Percentiles rank a stretch among this genome's conserved stretches.
phyloP scores from a whole-genome alignment of 208 protist species.

The Tetramitus jugosus region DNA sequence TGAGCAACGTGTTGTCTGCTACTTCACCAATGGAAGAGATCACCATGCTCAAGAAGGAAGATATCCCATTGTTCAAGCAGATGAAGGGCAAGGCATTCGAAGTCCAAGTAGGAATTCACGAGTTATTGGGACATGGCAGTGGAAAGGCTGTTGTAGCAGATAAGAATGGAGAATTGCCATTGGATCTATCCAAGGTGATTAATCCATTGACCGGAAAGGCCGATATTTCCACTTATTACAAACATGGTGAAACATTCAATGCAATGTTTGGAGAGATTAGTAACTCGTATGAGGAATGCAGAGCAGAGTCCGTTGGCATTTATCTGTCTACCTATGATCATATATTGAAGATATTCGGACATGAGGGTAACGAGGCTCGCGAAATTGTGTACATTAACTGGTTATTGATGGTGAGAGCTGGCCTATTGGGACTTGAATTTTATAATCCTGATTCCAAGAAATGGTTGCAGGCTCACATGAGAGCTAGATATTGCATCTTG shows the following conservation, averaged over 20 bases:
- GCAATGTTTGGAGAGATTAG: constrained; percentile 55
- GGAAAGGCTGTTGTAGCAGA: constrained; percentile 52
- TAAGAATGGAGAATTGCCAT: constrained; percentile 62
- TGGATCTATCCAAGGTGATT: constrained; percentile 47
- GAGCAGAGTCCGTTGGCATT: constrained; percentile 71
- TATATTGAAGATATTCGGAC: constrained; percentile 61
- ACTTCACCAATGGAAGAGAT: constrained; percentile 54
- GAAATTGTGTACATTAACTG: constrained; percentile 65
- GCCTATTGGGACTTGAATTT: constrained; percentile 70
- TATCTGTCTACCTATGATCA: constrained; percentile 59
- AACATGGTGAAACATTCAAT: constrained; percentile 72
- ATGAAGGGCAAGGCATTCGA: constrained; percentile 54
- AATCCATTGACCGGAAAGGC: constrained; percentile 60
- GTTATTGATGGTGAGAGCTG: constrained; percentile 81
- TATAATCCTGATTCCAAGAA: constrained; percentile 66
- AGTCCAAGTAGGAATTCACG: constrained; percentile 82
- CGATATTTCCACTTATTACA: constrained; percentile 67
- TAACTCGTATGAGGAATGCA: constrained; percentile 73
- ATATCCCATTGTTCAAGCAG: constrained; percentile 65
- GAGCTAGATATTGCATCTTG: constrained; percentile 73
- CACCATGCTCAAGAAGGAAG: constrained; percentile 56
- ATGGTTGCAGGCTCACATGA: constrained; percentile 82
- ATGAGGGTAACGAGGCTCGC: constrained; percentile 39
- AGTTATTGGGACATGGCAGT: constrained; percentile 80
- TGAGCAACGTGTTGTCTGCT: constrained; percentile 68